Evolutionary conservation across 2,329 filamentous ascomycete genomes (phyloP), one percentile per base, ranked within the genome.

Genomic region (Nemania sp.): DNA sequence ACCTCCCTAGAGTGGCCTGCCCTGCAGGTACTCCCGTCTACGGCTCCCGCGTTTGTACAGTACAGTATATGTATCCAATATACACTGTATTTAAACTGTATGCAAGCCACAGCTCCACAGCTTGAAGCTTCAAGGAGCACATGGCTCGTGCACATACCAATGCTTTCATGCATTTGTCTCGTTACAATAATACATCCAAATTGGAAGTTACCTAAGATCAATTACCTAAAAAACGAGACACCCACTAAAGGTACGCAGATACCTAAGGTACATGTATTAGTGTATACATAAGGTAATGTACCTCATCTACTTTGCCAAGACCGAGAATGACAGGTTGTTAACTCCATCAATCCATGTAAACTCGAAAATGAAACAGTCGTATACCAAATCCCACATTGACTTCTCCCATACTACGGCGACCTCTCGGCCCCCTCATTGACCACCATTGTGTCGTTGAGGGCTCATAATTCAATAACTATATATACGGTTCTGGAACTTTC

Each of bases 301-400:
- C 25, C 25, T n/a, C 25, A 29, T 29, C 25, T 29, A 29, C 25
- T 29, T 29, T 29, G 25, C 25, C 25, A 29, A 67, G 68, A 58
- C 65, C 66, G 61, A 66, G 65, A 68, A 69, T 69, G 69, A 70
- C 69, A 71, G 68, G 57, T 65, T 69, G 68, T 70, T 69, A 64
- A 63, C 52, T 60, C 56, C 47, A 42, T 47, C 45, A 37, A 40
- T 34, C 40, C 25, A 43, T 32, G 25, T 35, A 53, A 54, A 35
- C 29, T 34, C 25, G 25, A 47, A 42, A 25, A 42, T 56, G 60
- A 13, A 43, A 51, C 12, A 45, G 48, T 37, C 25, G 25, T 17
- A 21, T 21, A 29, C 17, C 46, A 34, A 18, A 29, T 45, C 15
- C 37, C 40, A 50, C 49, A 34, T 48, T 17, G 15, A 32, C 29